Evolutionary conservation across 345 rosid species (phyloP).

Genomic region (Abelmoschus esculentus): DNA sequence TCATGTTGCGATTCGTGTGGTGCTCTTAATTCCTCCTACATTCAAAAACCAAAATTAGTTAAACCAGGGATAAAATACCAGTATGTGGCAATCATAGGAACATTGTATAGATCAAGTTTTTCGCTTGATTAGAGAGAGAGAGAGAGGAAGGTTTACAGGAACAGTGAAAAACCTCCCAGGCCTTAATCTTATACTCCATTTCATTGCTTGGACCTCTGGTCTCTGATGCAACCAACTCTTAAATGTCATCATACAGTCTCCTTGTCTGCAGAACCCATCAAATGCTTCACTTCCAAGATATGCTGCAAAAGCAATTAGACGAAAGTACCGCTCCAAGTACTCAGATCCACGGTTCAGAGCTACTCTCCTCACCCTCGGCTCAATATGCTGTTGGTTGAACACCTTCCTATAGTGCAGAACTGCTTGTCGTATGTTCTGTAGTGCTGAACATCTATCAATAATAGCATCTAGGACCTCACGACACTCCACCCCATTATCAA

Average conservation of each 20-base stretch:
- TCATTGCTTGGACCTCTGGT: constrained; percentile 95
- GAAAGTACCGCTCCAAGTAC: constrained; percentile 82
- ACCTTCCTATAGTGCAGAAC: constrained; percentile 76
- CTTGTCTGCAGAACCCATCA: constrained; percentile 80
- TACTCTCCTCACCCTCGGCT: constrained; percentile 82
- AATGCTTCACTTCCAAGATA: constrained; percentile 94
- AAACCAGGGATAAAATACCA: too few species aligned
- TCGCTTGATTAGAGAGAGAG: background rate
- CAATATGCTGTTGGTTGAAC: constrained; percentile 86
- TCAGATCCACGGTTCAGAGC: constrained; percentile 93
- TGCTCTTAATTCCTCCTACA: constrained; percentile 78
- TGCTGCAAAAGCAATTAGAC: constrained; percentile 91
- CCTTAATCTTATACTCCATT: constrained; percentile 93
- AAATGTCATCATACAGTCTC: constrained; percentile 44
- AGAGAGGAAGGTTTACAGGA: constrained; percentile 49
- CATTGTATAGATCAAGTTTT: background rate
- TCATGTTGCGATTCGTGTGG: constrained; percentile 80
- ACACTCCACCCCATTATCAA: constrained; percentile 83
- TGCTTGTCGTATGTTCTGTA: constrained; percentile 92
- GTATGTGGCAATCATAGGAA: too few species aligned
- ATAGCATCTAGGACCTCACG: constrained; percentile 90
- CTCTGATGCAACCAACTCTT: constrained; percentile 87
- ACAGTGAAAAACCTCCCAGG: constrained; percentile 84
- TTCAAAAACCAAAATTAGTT: constrained; percentile 7
- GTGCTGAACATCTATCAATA: constrained; percentile 90